Evolutionary conservation across 805 yeast species (phyloP).

Genomic region (Ogataea minuta): DNA sequence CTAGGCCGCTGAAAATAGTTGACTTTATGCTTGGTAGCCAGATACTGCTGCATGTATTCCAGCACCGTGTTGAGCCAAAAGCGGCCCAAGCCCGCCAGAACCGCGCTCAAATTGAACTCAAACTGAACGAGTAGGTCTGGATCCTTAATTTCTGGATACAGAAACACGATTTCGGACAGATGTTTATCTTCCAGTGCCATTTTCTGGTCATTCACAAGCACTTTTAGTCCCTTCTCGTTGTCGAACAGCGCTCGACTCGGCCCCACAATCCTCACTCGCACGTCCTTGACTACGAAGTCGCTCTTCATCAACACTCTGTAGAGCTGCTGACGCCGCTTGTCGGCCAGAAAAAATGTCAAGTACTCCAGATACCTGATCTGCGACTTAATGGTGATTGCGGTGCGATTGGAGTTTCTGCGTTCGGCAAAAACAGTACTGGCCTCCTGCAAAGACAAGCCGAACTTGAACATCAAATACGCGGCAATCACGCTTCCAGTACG

Average conservation of each 20-base stretch:
- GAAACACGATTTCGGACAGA: not conserved
- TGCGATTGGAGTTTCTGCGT: constrained; percentile 52
- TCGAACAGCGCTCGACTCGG: constrained; percentile 11
- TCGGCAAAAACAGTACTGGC: constrained; percentile 54
- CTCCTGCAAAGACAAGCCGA: constrained; percentile 35
- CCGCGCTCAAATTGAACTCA: constrained; percentile 8
- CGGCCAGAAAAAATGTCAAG: constrained; percentile 27
- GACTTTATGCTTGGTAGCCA: constrained; percentile 3
- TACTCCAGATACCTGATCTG: constrained; percentile 70
- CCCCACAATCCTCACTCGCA: constrained; percentile 8
- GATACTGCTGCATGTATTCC: constrained; percentile 12
- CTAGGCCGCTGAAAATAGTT: constrained; percentile 6
- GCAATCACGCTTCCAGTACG: constrained; percentile 77
- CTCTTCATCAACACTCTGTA: constrained; percentile 8
- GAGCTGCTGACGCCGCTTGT: constrained; percentile 6
- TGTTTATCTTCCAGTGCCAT: not conserved
- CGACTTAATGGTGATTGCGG: constrained; percentile 69
- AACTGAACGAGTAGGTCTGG: constrained; percentile 16
- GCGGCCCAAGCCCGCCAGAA: constrained; percentile 15
- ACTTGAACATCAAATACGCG: constrained; percentile 61
- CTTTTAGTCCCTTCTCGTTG: constrained; percentile 5
- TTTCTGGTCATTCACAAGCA: constrained; percentile 2
- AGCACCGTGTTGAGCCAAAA: constrained; percentile 18
- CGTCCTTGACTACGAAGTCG: constrained; percentile 2
- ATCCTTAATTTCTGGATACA: not conserved